Conservation (phyloP, 805 yeast genomes). For the Nakazawaea pomicola region DNA sequence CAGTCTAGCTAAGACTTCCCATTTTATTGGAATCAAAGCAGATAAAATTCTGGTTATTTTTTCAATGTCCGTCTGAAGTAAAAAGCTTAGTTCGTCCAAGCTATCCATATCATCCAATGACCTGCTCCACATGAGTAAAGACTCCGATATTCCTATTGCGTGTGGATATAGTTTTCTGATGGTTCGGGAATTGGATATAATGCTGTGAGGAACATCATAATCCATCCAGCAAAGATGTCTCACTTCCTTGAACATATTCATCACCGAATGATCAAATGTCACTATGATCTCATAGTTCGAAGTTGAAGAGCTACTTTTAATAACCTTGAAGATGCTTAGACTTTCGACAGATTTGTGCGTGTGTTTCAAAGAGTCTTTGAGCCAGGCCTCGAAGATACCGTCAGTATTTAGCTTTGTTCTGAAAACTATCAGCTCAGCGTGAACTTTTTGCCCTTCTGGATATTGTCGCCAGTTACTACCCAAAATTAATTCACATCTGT, state of each 20-base stretch:
- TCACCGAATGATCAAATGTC: slow-evolving; percentile 44
- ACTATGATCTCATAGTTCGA: slow-evolving; percentile 31
- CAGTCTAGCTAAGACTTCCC: slow-evolving; percentile 51
- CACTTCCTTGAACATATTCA: slow-evolving; percentile 48
- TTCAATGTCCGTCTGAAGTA: slow-evolving; percentile 33
- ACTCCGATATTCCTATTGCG: slow-evolving; percentile 50
- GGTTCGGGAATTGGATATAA: slow-evolving; percentile 42
- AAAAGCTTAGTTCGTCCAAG: slow-evolving; percentile 35
- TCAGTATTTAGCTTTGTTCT: slow-evolving; percentile 41
- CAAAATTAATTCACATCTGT: slow-evolving; percentile 44
- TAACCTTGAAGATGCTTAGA: slow-evolving; percentile 31
- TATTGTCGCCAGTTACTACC: slow-evolving; percentile 59
- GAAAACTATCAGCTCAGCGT: slow-evolving; percentile 41
- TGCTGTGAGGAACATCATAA: slow-evolving; percentile 50
- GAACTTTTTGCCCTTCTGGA: slow-evolving; percentile 63
- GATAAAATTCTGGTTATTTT: slow-evolving; percentile 29
- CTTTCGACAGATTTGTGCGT: slow-evolving; percentile 8
- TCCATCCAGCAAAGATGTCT: slow-evolving; percentile 44
- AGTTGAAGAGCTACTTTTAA: slow-evolving; percentile 18
- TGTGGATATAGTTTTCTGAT: slow-evolving; percentile 52
- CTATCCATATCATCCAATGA: slow-evolving; percentile 25
- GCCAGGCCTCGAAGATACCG: slow-evolving; percentile 45
- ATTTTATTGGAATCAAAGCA: slow-evolving; percentile 34
- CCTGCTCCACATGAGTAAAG: slow-evolving; percentile 35
- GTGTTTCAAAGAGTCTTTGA: slow-evolving; percentile 17